Conservation (phyloP, 225 moss, liverwort and hornwort genomes). For the Climacium dendroides region DNA sequence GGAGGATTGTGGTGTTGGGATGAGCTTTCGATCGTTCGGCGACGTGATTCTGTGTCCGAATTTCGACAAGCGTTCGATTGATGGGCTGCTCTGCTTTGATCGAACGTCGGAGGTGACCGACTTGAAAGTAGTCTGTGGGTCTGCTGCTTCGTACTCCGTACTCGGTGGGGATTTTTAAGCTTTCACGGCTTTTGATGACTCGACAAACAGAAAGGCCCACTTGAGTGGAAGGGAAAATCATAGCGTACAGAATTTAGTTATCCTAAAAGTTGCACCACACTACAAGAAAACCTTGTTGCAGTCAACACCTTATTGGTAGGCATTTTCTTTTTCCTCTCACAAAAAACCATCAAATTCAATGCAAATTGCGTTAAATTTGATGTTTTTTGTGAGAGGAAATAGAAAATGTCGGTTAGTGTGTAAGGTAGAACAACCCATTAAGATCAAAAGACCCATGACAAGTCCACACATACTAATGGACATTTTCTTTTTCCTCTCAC, state of each 20-base stretch:
- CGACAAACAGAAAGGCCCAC: background rate
- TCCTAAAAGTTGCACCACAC: background rate
- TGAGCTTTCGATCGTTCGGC: background rate
- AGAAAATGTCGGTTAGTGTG: fast-evolving
- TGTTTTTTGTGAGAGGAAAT: background rate
- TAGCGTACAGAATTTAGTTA: background rate
- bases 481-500: fast-evolving
- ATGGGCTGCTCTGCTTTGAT: background rate
- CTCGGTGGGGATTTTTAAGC: no score
- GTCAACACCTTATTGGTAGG: no score
- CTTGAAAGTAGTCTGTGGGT: background rate
- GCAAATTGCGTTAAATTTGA: background rate
- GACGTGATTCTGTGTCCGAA: background rate
- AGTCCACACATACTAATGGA: no score
- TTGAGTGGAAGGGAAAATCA: background rate
- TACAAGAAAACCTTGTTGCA: background rate
- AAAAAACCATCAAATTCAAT: background rate
- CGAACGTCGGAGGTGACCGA: background rate
- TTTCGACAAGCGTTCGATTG: background rate
- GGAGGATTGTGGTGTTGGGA: background rate
- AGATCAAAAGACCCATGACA: background rate
- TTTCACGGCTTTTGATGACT: background rate
- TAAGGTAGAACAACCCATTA: background rate
- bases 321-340: fast-evolving
- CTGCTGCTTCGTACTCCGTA: background rate